Conservation (phyloP, 345 rosid species). For the Salix brachista region DNA sequence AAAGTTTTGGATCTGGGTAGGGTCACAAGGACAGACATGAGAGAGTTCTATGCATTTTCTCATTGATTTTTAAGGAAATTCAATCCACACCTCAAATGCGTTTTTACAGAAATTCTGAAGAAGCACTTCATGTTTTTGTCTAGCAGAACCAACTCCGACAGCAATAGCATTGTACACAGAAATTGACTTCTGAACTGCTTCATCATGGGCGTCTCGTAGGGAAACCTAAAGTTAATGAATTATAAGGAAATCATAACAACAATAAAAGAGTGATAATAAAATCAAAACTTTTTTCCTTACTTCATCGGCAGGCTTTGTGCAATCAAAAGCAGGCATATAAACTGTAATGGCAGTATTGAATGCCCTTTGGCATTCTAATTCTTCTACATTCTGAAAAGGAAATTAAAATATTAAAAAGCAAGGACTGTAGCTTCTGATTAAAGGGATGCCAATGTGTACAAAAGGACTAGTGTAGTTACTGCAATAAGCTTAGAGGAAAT, state of each 20-base stretch:
- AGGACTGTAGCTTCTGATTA: not conserved
- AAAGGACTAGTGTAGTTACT: too few species aligned
- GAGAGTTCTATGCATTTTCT: too few species aligned
- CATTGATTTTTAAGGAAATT: too few species aligned
- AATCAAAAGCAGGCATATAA: conserved; percentile 65
- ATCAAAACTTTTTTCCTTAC: conserved; percentile 35
- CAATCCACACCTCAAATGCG: conserved; percentile 63
- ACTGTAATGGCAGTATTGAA: conserved; percentile 66
- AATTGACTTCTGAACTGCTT: conserved; percentile 66
- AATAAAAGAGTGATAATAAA: conserved; percentile 5
- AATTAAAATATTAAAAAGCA: not conserved
- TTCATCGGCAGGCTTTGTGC: conserved; percentile 75
- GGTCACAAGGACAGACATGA: too few species aligned
- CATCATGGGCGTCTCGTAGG: conserved; percentile 83
- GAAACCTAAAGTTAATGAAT: conserved; percentile 47
- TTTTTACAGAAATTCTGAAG: conserved; percentile 75
- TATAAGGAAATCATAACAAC: conserved; percentile 21
- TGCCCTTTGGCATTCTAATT: conserved; percentile 88
- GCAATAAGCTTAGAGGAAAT: too few species aligned
- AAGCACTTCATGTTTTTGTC: conserved; percentile 78
- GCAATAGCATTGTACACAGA: conserved; percentile 67
- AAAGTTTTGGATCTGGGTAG: too few species aligned
- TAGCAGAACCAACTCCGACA: conserved; percentile 75
- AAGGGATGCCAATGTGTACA: too few species aligned
- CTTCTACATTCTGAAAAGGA: conserved; percentile 82